A percentile compares a stretch with the other conserved stretches of the same genome.
Evolutionary conservation across 1,139 yeast genomes (phyloP).

Genomic region (Starmera stellimalicola): DNA sequence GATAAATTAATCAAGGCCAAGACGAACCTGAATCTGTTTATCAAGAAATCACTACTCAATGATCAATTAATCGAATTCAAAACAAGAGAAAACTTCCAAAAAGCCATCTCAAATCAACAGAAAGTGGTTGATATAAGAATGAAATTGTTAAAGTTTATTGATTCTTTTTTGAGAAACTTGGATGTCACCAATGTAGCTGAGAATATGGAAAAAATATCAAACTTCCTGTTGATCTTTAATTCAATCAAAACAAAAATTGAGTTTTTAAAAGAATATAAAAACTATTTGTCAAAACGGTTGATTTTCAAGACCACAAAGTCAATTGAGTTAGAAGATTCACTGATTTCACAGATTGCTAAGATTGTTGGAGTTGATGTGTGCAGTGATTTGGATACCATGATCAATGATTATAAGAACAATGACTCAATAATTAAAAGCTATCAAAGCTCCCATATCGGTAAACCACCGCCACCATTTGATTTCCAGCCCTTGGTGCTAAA

Average conservation of each 20-base stretch:
- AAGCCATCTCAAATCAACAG: conserved; percentile 15
- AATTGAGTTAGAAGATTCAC: conserved; percentile 19
- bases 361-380: conserved; percentile 25
- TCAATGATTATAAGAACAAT: conserved; percentile 22
- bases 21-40: conserved; percentile 7
- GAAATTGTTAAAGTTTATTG: conserved; percentile 22
- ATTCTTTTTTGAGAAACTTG: conserved; percentile 19
- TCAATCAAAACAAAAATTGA: conserved; percentile 25
- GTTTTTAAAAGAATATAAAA: conserved; percentile 25
- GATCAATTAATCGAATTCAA: conserved; percentile 11
- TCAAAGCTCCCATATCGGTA: not conserved
- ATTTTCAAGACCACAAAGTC: conserved; percentile 21
- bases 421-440: conserved; percentile 6
- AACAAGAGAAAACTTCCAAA: conserved; percentile 12
- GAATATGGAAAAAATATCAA: conserved; percentile 14
- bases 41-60: conserved; percentile 5
- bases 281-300: conserved; percentile 27
- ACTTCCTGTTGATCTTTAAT: conserved; percentile 16
- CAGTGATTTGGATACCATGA: conserved; percentile 24
- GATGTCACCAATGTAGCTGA: conserved; percentile 6
- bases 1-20: conserved; percentile 9
- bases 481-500: conserved; percentile 15
- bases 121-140: conserved; percentile 17
- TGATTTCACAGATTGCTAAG: conserved; percentile 19
- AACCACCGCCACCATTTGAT: conserved; percentile 2